Evolutionary conservation across 139 green algal species (phyloP), one percentile per base, ranked within the genome.

Genomic region (Chlamydomonas sp.): DNA sequence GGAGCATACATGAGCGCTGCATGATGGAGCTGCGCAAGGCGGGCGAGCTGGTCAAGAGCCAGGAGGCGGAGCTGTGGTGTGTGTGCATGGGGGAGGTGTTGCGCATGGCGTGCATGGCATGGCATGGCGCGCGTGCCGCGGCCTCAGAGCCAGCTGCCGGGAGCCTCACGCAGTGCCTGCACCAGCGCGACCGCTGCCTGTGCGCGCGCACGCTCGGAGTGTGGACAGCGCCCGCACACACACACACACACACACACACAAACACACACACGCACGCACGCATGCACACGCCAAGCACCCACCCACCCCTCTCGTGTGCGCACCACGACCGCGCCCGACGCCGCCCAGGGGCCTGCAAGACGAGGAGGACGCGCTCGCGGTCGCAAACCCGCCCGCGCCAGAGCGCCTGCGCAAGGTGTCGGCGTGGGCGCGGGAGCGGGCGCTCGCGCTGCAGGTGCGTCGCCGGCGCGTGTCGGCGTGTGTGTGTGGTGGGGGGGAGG

Each of bases 41-140:
- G 3, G 28, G 36, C 3, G 76, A 77, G 38, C 71, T 77, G 31
- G 71, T 77, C 33, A 34, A n/a, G 3, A 69, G 60, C 36, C 65
- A 78, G 66, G 63, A 81, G 33, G 61, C 37, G 13, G 76, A 81
- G 30, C 67, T 81, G 29, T 54, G 58, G 75, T 79, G 58, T 38
- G 68, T 43, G n/a, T 54, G 43, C 43, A 16, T 16, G 43, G 13
- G 43, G 13, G 43, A n/a, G 43, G 13, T 62, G 50, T n/a, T 20
- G 10, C 13, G 5, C 13, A 8, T 5, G 5, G 50, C 13, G 31
- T 26, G 20, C 5, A 5, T 31, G 50, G 5, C 5, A 31, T n/a
- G 31, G 31, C 5, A n/a, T 62, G 10, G 60, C 10, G 6, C 50
- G 60, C n/a, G n/a, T n/a, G n/a, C n/a, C n/a, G n/a, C n/a, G n/a